Evolutionary conservation across 2,329 filamentous ascomycete species (phyloP).

Genomic region (Xylaria sp.): DNA sequence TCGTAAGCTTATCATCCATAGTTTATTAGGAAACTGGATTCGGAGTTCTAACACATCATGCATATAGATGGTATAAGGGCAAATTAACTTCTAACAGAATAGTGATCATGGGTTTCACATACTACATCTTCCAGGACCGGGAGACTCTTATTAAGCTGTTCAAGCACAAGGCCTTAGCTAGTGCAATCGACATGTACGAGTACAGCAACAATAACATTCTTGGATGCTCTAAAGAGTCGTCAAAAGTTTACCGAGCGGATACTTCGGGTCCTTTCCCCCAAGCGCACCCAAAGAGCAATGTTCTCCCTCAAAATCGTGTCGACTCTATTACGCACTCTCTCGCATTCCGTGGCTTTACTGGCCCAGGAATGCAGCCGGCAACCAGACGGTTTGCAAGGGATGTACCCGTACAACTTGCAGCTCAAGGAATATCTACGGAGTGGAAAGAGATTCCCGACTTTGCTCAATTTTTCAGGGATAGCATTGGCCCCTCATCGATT

Average conservation of each 20-base stretch:
- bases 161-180: conserved; percentile 32
- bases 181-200: conserved; percentile 35
- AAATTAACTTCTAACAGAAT: conserved; percentile 35
- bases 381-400: conserved; percentile 29
- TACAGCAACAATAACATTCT: conserved; percentile 34
- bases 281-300: conserved; percentile 34
- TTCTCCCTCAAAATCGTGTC: conserved; percentile 34
- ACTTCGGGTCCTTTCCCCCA: conserved; percentile 36
- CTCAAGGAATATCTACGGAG: conserved; percentile 27
- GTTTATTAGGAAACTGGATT: background rate
- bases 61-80: conserved; percentile 33
- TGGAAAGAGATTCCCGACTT: conserved; percentile 37
- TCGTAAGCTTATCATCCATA: conserved; percentile 26
- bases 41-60: conserved; percentile 5
- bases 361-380: conserved; percentile 36
- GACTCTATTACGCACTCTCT: conserved; percentile 35
- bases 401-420: conserved; percentile 21
- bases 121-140: conserved; percentile 38
- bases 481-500: conserved; percentile 32
- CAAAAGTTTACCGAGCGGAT: conserved; percentile 35
- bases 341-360: conserved; percentile 31
- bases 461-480: conserved; percentile 31
- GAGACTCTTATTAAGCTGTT: conserved; percentile 34
- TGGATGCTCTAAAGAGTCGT: conserved; percentile 33
- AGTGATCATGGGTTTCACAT: conserved; percentile 30